Percentiles rank a stretch among this genome's conserved stretches.
These are phyloP conservation scores for Collybia sordida DNA, from an alignment of 768 basidiomycete genomes.

Conservation along the genomic window DNA sequence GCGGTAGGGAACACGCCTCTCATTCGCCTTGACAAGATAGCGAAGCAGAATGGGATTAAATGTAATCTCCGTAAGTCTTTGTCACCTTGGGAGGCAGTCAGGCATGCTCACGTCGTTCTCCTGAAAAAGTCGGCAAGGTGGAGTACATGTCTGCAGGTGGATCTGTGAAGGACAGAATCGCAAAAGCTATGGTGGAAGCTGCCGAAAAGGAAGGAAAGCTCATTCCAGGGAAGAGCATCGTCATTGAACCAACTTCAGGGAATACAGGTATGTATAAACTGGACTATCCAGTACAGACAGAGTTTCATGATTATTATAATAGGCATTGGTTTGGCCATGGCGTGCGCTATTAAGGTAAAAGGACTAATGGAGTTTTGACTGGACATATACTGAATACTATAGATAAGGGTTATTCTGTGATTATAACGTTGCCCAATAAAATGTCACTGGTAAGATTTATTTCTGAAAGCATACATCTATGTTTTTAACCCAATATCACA, in stretches of 20 bases:
- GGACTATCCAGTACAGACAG: not conserved
- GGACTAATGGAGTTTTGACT: not conserved
- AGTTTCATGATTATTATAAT: not conserved
- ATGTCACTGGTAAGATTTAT: slow-evolving; percentile 68
- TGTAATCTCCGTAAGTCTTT: slow-evolving; percentile 82
- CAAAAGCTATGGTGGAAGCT: slow-evolving; percentile 94
- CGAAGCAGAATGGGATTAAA: slow-evolving; percentile 68
- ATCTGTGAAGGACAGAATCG: slow-evolving; percentile 94
- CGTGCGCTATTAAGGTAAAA: slow-evolving; percentile 88
- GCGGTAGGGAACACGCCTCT: slow-evolving; percentile 92
- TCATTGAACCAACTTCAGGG: slow-evolving; percentile 95
- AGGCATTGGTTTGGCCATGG: slow-evolving; percentile 94
- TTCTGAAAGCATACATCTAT: not conserved
- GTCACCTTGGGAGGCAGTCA: not conserved
- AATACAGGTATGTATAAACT: slow-evolving; percentile 71
- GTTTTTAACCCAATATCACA: slow-evolving; percentile 18
- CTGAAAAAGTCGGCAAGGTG: slow-evolving; percentile 74
- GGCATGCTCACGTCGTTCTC: not conserved
- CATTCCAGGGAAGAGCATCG: slow-evolving; percentile 82
- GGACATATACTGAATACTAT: slow-evolving; percentile 67
- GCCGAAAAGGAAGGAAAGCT: slow-evolving; percentile 88
- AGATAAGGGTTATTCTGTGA: slow-evolving; percentile 90
- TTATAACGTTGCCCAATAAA: slow-evolving; percentile 91
- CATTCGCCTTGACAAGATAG: slow-evolving; percentile 80
- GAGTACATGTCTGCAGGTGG: slow-evolving; percentile 93